Percentiles rank a stretch among this genome's conserved stretches.
phyloP scores from a whole-genome alignment of 768 basidiomycete species.

The Termitomyces sp. region DNA sequence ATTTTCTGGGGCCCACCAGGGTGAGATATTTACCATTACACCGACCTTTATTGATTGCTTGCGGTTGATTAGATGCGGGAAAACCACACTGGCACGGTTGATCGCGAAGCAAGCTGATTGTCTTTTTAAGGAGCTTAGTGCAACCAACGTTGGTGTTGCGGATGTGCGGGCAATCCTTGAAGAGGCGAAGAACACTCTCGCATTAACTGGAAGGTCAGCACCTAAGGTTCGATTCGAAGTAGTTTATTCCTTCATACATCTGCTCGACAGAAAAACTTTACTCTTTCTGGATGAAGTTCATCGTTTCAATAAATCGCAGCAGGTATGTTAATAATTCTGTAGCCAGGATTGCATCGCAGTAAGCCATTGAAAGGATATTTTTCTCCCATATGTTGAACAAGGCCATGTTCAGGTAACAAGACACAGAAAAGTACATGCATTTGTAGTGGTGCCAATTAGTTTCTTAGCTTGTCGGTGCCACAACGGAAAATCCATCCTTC shows the following conservation, averaged over 20 bases:
- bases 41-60: background rate
- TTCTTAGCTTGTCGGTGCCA: conserved; percentile 67
- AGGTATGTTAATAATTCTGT: conserved; percentile 31
- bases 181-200: conserved; percentile 64
- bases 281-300: conserved; percentile 86
- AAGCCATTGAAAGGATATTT: conserved; percentile 50
- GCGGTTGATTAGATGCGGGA: conserved; percentile 48
- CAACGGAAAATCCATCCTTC: conserved; percentile 89
- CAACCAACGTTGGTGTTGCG: conserved; percentile 61
- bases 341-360: background rate
- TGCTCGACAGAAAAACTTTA: conserved; percentile 54
- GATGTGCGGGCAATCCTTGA: conserved; percentile 74
- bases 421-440: background rate
- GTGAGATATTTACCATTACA: conserved; percentile 23
- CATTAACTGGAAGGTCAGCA: conserved; percentile 56
- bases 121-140: conserved; percentile 72
- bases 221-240: background rate
- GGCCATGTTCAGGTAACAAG: conserved; percentile 62
- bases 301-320: conserved; percentile 68
- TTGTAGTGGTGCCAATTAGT: background rate
- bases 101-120: conserved; percentile 56
- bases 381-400: conserved; percentile 77
- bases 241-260: conserved; percentile 2
- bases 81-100: conserved; percentile 72
- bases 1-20: conserved; percentile 78